These are phyloP conservation scores for Candida piceae DNA, from an alignment of 805 yeast genomes.

Conservation along the genomic window DNA sequence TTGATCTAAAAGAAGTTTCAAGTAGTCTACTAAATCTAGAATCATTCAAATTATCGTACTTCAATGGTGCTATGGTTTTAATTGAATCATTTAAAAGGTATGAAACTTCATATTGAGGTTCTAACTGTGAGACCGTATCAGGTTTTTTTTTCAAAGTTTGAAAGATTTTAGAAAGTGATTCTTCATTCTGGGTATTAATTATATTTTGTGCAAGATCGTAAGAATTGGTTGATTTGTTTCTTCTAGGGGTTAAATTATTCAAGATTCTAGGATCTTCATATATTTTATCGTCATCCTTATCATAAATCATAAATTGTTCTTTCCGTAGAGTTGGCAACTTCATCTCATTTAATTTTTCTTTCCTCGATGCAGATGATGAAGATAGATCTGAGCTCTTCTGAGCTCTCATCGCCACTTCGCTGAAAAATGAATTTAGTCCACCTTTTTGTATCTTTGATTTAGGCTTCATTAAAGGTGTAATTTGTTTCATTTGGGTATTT, in stretches of 20 bases:
- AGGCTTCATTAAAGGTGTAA: no score
- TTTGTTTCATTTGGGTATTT: no score
- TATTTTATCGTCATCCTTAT: constrained; percentile 12
- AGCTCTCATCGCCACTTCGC: no score
- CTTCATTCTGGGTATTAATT: not conserved
- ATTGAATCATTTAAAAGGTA: constrained; percentile 2
- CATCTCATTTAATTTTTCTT: no score
- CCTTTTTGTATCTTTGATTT: no score
- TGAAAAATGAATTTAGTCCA: no score
- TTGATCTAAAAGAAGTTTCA: not conserved
- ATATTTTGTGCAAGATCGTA: not conserved
- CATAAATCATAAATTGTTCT: constrained; percentile 32
- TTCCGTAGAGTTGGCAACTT: constrained; percentile 28
- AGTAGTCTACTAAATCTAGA: constrained; percentile 6
- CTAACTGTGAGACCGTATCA: not conserved
- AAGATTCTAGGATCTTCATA: no score
- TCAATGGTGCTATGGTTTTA: constrained; percentile 1
- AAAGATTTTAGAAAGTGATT: not conserved
- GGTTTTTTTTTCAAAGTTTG: not conserved
- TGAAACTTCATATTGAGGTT: not conserved
- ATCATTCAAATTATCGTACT: constrained; percentile 5
- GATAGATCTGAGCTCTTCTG: no score
- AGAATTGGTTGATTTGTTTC: not conserved
- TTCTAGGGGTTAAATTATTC: not conserved
- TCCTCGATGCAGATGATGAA: no score